Base-by-base conservation (phyloP, 2,329 filamentous ascomycete species). In the Penicillium digitatum region DNA sequence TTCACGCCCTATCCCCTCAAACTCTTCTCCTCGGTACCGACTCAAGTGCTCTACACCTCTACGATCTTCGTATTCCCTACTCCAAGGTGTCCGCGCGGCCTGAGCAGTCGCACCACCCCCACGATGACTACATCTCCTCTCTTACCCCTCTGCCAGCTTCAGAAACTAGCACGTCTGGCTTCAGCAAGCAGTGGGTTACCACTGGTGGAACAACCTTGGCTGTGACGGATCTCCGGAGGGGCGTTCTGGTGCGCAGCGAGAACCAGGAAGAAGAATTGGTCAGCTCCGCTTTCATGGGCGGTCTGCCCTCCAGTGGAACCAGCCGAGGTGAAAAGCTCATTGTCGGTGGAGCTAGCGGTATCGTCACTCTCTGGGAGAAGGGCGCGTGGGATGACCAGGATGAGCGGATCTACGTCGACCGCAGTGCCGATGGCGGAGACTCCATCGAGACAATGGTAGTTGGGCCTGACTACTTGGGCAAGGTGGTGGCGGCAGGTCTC, bases 321-420 rank as follows among this genome's bases (percentile, higher is more conserved):
- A 87, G 84, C 65, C 88, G 89, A 44, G 90, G 90, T 5, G 81
- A 87, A 65, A 88, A 88, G 69, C 81, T 94, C 3, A 73, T 94
- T 3, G 89, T 91, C 0, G 87, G 89, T 34, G 90, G 89, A 26
- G 87, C 84, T 18, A 87, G 84, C 39, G 94, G 94, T 3, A 85
- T 96, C 1, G 72, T 97, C 59, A 96, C 92, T 5, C 77, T 97
- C 7, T 99, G 94, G 92, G 93, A 99, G 72, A 88, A 87, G 62
- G 93, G 93, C 1, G 85, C 89, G 0, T 97, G 94, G 93, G 92
- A 95, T 67, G 93, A 97, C 71, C 90, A 96, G 71, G 89, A 95
- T 64, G 91, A 95, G 74, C 83, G 91, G 49, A 88, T 96, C 65
- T 84, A 88, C 46, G 84, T 96, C 9, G 86, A 90, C 62, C 73